Percentiles rank a stretch among this genome's conserved stretches.
Conservation (phyloP, 352 stramenopile genomes). For the Pythium pectinolyticum region DNA sequence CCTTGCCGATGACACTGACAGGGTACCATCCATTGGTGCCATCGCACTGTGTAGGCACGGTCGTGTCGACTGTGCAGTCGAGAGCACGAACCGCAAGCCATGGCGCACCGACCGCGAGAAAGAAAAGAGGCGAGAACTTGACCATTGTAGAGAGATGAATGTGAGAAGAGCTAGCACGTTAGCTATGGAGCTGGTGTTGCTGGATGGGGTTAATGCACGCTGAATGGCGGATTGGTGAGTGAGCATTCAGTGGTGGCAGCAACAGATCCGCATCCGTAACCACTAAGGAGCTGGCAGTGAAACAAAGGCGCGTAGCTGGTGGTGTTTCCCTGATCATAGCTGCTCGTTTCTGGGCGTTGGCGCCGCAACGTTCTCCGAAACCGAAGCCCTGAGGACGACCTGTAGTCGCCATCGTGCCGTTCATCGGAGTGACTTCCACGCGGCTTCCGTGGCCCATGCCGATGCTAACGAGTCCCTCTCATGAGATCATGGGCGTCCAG, state of each 20-base stretch:
- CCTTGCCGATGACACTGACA: not conserved
- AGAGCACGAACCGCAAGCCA: constrained; percentile 2
- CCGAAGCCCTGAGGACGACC: no score
- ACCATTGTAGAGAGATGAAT: constrained; percentile 24
- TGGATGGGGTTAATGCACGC: constrained; percentile 5
- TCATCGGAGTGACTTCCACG: no score
- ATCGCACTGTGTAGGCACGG: not conserved
- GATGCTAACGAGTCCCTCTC: no score
- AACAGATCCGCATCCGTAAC: not conserved
- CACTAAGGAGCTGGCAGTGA: not conserved
- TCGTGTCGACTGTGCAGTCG: not conserved
- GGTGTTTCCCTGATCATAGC: no score
- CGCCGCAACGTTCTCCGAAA: not conserved
- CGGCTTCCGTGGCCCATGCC: no score
- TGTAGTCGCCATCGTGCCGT: no score
- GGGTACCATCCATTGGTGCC: constrained; percentile 10
- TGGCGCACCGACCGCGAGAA: constrained; percentile 13
- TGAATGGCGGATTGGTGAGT: not conserved
- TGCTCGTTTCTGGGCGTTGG: not conserved
- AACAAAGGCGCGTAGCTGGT: no score
- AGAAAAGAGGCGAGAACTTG: constrained; percentile 19
- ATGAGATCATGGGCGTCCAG: no score
- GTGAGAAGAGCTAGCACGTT: not conserved
- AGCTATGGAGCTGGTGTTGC: not conserved
- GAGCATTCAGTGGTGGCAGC: not conserved